phyloP scores from a whole-genome alignment of 106 monocot species.

The Allium cepa region DNA sequence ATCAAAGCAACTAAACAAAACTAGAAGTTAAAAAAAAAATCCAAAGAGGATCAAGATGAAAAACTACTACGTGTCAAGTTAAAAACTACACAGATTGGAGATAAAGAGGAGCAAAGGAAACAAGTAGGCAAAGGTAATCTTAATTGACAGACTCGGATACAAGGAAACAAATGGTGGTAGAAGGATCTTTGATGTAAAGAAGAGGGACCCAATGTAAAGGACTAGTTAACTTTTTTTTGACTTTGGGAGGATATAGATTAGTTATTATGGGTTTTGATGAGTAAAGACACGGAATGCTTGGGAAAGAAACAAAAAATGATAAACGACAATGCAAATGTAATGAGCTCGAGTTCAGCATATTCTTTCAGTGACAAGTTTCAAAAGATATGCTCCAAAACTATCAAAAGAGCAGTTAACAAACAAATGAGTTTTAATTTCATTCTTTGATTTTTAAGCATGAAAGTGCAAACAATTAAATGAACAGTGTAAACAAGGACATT shows the following conservation, averaged over 20 bases:
- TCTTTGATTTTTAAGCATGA: too few species aligned
- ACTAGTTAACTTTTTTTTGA: constrained; percentile 1
- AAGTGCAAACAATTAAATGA: too few species aligned
- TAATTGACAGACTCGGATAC: background rate
- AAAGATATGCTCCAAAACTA: constrained; percentile 28
- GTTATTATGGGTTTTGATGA: constrained; percentile 35
- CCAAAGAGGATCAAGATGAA: constrained; percentile 5
- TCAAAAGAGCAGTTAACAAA: constrained; percentile 38
- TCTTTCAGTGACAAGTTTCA: constrained; percentile 20
- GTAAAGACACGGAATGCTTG: constrained; percentile 43
- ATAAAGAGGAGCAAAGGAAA: constrained; percentile 19
- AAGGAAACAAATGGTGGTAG: background rate
- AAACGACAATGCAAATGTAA: constrained; percentile 12
- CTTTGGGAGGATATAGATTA: constrained; percentile 37
- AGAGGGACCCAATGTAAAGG: too few species aligned
- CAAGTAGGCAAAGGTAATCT: constrained; percentile 23
- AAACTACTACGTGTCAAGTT: background rate
- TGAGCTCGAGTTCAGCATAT: constrained; percentile 10
- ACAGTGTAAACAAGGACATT: too few species aligned
- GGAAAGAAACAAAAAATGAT: constrained; percentile 42
- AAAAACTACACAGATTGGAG: constrained; percentile 5
- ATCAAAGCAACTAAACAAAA: background rate
- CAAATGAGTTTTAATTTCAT: background rate
- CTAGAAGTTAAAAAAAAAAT: background rate
- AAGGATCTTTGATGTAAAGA: background rate